Conservation (phyloP, 2,329 filamentous ascomycete genomes). For the Calycina herbarum region DNA sequence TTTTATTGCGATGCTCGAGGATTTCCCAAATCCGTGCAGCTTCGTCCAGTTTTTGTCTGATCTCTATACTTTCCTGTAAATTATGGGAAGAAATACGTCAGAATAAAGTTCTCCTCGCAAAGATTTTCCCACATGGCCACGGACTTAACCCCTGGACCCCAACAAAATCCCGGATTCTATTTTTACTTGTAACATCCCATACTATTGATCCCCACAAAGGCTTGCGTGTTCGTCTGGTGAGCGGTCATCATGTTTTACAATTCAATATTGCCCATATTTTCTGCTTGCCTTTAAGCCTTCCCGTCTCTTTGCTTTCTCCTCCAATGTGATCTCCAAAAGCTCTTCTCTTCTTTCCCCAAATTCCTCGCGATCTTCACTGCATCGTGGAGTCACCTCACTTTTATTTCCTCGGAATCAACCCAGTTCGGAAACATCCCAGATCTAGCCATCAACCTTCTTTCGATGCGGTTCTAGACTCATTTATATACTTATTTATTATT, state of each 20-base stretch:
- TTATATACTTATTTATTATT: not conserved
- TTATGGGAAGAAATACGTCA: not conserved
- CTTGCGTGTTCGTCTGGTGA: not conserved
- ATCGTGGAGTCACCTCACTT: not conserved
- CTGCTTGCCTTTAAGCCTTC: not conserved
- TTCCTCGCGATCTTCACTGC: constrained; percentile 1
- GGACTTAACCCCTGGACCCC: not conserved
- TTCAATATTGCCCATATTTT: not conserved
- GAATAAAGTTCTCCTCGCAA: not conserved
- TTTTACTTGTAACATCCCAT: not conserved
- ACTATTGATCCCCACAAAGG: not conserved
- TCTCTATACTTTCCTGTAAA: not conserved
- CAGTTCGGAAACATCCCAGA: not conserved
- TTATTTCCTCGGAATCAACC: not conserved
- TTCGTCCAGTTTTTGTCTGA: not conserved
- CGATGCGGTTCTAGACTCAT: not conserved
- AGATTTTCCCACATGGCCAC: not conserved
- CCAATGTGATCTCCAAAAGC: not conserved
- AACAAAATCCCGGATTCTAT: not conserved
- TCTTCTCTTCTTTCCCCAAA: not conserved
- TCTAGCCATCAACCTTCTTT: not conserved
- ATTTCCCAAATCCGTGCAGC: too few species aligned
- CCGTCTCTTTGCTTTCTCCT: not conserved
- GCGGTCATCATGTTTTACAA: not conserved
- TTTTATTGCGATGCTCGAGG: too few species aligned